A percentile compares a stretch with the other conserved stretches of the same genome.
phyloP scores from a whole-genome alignment of 2,329 filamentous ascomycete species.

The Cladosporium sphaerospermum region DNA sequence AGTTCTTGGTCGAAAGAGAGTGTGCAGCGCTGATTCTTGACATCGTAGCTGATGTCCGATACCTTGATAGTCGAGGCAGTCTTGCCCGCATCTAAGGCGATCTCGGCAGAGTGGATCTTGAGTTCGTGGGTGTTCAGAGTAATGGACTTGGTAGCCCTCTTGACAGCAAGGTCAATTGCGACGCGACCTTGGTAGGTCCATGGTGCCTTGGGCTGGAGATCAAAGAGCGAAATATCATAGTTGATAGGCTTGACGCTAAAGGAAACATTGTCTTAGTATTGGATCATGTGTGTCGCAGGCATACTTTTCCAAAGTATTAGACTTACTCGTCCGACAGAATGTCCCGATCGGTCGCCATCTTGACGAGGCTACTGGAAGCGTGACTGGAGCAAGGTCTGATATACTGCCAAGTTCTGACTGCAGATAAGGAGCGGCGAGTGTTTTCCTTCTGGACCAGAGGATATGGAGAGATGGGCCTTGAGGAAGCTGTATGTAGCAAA shows the following conservation, averaged over 20 bases:
- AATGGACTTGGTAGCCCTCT: conserved; percentile 66
- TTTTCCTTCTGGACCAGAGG: neutral
- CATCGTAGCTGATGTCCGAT: conserved; percentile 70
- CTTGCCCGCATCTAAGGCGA: conserved; percentile 54
- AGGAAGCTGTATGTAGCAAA: neutral
- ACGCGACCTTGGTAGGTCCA: conserved; percentile 86
- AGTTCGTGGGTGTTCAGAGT: conserved; percentile 82
- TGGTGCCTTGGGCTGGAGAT: conserved; percentile 63
- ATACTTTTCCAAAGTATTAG: neutral
- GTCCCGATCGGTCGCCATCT: conserved; percentile 43
- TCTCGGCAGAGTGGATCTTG: conserved; percentile 62
- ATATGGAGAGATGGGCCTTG: neutral
- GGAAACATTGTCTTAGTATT: neutral
- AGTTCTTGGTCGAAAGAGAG: conserved; percentile 70
- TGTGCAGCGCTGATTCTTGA: conserved; percentile 74
- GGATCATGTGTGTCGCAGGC: neutral
- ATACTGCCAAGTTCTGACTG: neutral
- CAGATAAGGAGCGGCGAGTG: neutral
- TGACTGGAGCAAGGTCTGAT: conserved; percentile 24
- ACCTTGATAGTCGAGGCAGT: conserved; percentile 53
- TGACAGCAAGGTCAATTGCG: conserved; percentile 69
- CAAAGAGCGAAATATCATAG: conserved; percentile 75
- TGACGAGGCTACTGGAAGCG: conserved; percentile 29
- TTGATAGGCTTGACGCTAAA: conserved; percentile 70
- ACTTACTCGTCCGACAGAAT: conserved; percentile 39